Evolutionary conservation across 305 asterid genomes (phyloP).

Genomic region (Fraxinus platypoda): DNA sequence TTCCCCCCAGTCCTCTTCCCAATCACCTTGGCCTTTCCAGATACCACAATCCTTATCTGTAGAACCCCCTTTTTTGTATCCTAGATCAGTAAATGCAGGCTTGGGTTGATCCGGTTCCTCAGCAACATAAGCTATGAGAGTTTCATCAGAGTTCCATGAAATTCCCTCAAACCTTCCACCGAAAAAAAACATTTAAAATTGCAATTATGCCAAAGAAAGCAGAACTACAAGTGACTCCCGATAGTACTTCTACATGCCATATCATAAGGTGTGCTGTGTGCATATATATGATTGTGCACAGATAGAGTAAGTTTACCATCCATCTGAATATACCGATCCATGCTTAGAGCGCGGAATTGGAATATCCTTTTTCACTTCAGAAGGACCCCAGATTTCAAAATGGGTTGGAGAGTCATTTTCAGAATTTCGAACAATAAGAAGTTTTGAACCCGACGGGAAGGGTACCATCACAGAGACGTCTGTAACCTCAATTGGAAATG

Average conservation of each 20-base stretch:
- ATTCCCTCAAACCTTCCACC: constrained; percentile 90
- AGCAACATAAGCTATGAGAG: constrained; percentile 81
- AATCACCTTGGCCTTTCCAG: constrained; percentile 89
- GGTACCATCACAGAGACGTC: constrained; percentile 70
- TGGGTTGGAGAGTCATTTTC: constrained; percentile 80
- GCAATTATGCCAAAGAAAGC: background rate
- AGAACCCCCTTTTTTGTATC: constrained; percentile 49
- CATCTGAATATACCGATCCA: constrained; percentile 78
- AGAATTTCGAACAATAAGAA: constrained; percentile 63
- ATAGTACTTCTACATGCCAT: background rate
- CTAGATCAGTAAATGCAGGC: constrained; percentile 56
- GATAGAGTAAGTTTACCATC: constrained; percentile 60
- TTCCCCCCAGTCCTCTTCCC: constrained; percentile 99
- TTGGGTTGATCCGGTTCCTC: constrained; percentile 76
- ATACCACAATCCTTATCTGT: constrained; percentile 64
- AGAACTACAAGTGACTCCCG: background rate
- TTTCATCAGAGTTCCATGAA: constrained; percentile 88
- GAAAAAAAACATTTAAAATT: background rate
- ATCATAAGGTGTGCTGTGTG: background rate
- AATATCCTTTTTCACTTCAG: constrained; percentile 69
- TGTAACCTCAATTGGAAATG: constrained; percentile 76
- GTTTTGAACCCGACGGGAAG: constrained; percentile 88
- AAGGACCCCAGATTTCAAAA: constrained; percentile 82
- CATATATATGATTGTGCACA: background rate
- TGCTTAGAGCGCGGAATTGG: constrained; percentile 67